Evolutionary conservation across 139 green algal species (phyloP), one percentile per base, ranked within the genome.

Genomic region (Deuterostichococcus epilithicus): DNA sequence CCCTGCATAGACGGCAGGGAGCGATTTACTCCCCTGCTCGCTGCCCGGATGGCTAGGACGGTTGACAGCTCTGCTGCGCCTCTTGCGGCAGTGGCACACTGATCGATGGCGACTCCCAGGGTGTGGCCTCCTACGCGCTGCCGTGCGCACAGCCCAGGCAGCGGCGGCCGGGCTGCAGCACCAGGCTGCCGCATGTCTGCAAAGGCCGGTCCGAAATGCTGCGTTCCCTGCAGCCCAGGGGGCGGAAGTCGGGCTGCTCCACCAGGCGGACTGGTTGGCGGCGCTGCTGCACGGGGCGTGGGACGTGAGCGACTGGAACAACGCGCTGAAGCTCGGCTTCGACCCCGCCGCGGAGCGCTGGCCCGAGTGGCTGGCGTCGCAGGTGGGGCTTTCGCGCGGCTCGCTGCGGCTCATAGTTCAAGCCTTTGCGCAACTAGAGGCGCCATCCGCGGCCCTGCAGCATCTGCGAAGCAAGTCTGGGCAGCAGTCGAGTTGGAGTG

Each of bases 281-380:
- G 90, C 73, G 15, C 73, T 93, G 70, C 76, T 97, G 65, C 90
- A 94, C 68, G 84, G 85, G n/a, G 37, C 42, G 25, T 45, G 69
- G 30, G 79, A 73, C 25, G 78, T 87, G 3, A 92, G 83, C 0
- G 95, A 99, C 86, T 97, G 88, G 80, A 98, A 98, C 88, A 99
- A 99, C 72, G 87, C 89, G 1, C 87, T 99, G 22, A 99, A 99
- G 86, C 81, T 97, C 39, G 94, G 94, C 0, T 97, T 84, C 78
- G 93, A 97, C 80, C 93, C 94, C 0, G 89, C 39, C 5, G 45
- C 30, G 1, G 87, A 93, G 66, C 44, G 68, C 0, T 98, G 94
- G 73, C 93, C 93, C 6, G 77, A 83, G 0, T 98, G 94, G 94
- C 78, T 98, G 63, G 32, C 74, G 1, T 32, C 70, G 15, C 86